Base-by-base conservation (phyloP, 768 basidiomycete species). In the Pisolithus orientalis region DNA sequence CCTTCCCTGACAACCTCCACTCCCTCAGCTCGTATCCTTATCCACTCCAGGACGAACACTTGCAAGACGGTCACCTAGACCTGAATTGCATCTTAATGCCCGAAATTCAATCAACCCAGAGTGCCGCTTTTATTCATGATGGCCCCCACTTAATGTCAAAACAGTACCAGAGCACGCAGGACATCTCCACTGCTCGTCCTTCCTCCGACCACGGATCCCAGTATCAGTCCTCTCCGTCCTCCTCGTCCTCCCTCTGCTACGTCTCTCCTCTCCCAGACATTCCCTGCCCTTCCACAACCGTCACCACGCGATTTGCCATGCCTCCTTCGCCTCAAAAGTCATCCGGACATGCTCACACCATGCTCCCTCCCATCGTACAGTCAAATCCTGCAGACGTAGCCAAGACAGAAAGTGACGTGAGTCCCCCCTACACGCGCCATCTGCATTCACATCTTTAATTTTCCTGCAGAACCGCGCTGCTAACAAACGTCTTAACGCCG, bases 291-390 rank as follows among this genome's bases (percentile, higher is more conserved):
- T 39, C 57, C 21, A 61, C 63, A 47, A 58, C 56, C 32, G 28
- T 51, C 11, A 11, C 56, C 1, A 39, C 53, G 10, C 47, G 50
- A 6, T 70, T 68, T 39, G 0, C 50, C 27, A 43, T 64, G 3
- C 45, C 62, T 7, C 43, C 66, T 0, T 52, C 65, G 13, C 66
- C 47, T 42, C 56, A 61, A 42, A 69, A 69, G 24, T 57, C 43
- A 5, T 52, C 53, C 6, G 56, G 54, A 29, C 57, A 60, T 10
- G 57, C 65, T 17, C 68, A 70, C 38, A 65, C 68, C 39, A 58
- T 68, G 13, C 42, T 70, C 4, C 67, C 67, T 5, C 67, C 67
- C 47, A 68, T 68, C 47, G 63, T 68, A 10, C 67, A 67, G 53
- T 59, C 65, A n/a, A 69, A 64, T 54, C 67, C 68, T 11, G 61